Base-by-base conservation (phyloP, 192 early-diverging fungal species). In the Linnemannia hyalina region DNA sequence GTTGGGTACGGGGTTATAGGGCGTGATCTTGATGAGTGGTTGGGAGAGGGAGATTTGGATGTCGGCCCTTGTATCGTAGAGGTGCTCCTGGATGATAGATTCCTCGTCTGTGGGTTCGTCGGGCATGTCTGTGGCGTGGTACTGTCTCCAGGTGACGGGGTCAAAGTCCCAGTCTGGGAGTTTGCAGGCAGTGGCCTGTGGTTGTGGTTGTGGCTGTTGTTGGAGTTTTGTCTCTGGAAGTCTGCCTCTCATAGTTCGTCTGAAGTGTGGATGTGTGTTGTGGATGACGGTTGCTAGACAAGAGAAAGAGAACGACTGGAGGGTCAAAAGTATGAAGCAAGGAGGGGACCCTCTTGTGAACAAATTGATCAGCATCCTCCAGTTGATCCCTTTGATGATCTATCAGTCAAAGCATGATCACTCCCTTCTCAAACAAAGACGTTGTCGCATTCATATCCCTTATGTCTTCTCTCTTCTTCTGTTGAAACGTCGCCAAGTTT, bases 161-260 rank as follows among this genome's bases (percentile, higher is more conserved):
- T 65, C 60, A 63, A 68, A 68, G 47, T 3, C 41, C 41, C 23
- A 68, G 15, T 23, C 41, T n/a, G 36, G 41, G 18, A 2, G 70
- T 10, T 38, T 6, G 69, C 16, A 22, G 35, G 3, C 54, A 57
- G 26, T 6, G 2, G 10, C 15, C 2, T 18, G 46, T 68, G 23
- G 55, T 46, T 42, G 22, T 41, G 70, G 13, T 16, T 23, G 38
- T 46, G 40, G 71, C 7, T 41, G 52, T n/a, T 41, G 16, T 1
- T 9, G 29, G 10, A 47, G 10, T 2, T 0, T n/a, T 38, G 35
- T 46, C 10, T 69, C 74, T 44, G 80, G 80, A 5, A 82, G 74
- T 55, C 80, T 65, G 0, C 80, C 80, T 3, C 80, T 74, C 80
- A 82, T 82, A 6, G 11, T 15, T 13, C 8, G 3, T 57, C 38